Evolutionary conservation across 768 basidiomycete genomes (phyloP).

Genomic region (Suillus americanus): DNA sequence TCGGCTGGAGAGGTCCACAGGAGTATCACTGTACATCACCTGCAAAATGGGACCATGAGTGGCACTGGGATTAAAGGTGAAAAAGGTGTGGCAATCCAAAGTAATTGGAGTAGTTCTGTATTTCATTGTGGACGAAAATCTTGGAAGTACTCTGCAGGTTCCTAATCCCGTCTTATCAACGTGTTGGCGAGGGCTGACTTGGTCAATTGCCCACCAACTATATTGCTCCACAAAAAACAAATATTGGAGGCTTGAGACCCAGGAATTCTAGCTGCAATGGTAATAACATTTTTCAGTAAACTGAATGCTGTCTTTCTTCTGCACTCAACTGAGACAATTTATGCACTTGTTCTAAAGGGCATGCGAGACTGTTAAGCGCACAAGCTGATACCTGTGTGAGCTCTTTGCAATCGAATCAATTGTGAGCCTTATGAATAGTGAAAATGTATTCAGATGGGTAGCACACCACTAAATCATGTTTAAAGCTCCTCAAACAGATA

Average conservation of each 20-base stretch:
- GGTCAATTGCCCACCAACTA: no score
- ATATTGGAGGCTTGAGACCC: slow-evolving; percentile 22
- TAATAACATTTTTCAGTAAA: slow-evolving; percentile 27
- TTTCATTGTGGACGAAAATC: slow-evolving; percentile 18
- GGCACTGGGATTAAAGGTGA: slow-evolving; percentile 20
- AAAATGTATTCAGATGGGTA: slow-evolving; percentile 21
- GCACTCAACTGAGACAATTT: slow-evolving; percentile 4
- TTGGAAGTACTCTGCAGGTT: slow-evolving; percentile 12
- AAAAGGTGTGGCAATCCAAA: slow-evolving; percentile 28
- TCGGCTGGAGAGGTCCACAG: background rate
- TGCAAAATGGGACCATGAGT: slow-evolving; percentile 27
- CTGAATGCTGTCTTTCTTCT: slow-evolving; percentile 21
- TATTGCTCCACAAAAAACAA: no score
- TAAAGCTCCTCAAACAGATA: no score
- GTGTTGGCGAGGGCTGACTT: no score
- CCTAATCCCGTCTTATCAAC: no score
- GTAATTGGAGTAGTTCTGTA: slow-evolving; percentile 21
- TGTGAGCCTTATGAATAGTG: slow-evolving; percentile 6
- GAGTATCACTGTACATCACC: slow-evolving; percentile 24
- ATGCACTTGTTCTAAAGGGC: slow-evolving; percentile 11
- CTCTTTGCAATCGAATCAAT: background rate
- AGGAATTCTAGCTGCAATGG: slow-evolving; percentile 29
- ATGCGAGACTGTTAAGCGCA: slow-evolving; percentile 3
- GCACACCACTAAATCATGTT: no score
- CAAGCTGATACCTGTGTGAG: background rate